Evolutionary conservation across 495 filamentous ascomycete genomes (phyloP), one percentile per base, ranked within the genome.

Genomic region (Amorphotheca resinae): DNA sequence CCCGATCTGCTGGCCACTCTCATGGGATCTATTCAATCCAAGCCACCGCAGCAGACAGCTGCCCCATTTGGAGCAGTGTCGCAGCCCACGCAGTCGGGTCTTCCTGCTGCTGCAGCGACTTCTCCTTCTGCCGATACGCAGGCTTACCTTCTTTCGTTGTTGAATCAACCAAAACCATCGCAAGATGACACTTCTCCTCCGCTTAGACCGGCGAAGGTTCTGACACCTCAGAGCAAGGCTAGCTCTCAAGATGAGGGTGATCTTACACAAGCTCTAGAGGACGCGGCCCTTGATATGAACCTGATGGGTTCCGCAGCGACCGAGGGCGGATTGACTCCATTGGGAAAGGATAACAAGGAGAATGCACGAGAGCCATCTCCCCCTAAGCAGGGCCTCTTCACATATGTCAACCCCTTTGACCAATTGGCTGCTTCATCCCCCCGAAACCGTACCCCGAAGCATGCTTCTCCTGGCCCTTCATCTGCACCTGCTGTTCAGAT

Each of bases 341-440:
- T 46, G 26, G 35, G 22, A 9, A 52, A 51, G 18, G 53, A 56
- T 30, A 37, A 46, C 48, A 49, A 46, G 18, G 49, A 56, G 33
- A 36, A 46, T 46, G 34, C 45, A 50, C 38, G 32, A 40, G 41
- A 32, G 2, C n/a, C n/a, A n/a, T 14, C 42, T 23, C 12, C 41
- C 12, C 38, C 45, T 0, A 72, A 73, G 45, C 59, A 58, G 38
- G 55, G 57, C 15, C 64, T 80, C 20, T 89, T 89, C 62, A 84
- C 73, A 22, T 84, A 85, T 56, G 73, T 80, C 48, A 87, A 87
- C 51, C 84, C 84, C 3, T 87, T 89, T 46, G 82, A 86, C 22
- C 77, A 85, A 54, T 57, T 87, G 22, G 71, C 80, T 45, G 69
- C 69, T 6, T 78, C 77, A 5, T 83, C 76, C 22, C 79, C 80